Conservation (phyloP, 2,329 filamentous ascomycete species). For the Pseudogymnoascus sp. region DNA sequence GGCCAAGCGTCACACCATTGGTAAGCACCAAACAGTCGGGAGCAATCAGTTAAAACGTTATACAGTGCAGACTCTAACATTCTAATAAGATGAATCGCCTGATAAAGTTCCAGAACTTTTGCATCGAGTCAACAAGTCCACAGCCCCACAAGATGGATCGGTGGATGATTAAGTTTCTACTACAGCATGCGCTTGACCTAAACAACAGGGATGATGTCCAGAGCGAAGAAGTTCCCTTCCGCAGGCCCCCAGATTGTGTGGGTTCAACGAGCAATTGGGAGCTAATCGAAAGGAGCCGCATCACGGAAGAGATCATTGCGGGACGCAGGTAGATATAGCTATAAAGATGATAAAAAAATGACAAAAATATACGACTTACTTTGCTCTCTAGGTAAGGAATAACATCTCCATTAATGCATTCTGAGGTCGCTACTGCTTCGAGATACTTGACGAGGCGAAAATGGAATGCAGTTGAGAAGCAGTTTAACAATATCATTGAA, state of each 20-base stretch:
- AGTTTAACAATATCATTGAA: no score
- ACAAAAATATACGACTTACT: no score
- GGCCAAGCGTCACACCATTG: neutral
- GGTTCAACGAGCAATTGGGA: neutral
- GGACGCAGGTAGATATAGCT: neutral
- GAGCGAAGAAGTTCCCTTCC: neutral
- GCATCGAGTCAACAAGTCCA: slow-evolving; percentile 22
- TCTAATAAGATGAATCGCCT: slow-evolving; percentile 26
- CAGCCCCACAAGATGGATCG: slow-evolving; percentile 27
- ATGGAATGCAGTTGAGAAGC: no score
- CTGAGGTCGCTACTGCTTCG: no score
- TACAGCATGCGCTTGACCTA: slow-evolving; percentile 29
- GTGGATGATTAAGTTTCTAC: slow-evolving; percentile 28
- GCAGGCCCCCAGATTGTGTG: neutral
- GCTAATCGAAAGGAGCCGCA: neutral
- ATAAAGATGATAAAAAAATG: no score
- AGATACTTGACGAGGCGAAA: no score
- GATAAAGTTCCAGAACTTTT: slow-evolving; percentile 28
- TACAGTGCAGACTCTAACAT: neutral
- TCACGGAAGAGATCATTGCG: neutral
- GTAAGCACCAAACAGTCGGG: neutral
- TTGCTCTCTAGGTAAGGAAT: no score
- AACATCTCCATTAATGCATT: no score
- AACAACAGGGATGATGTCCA: slow-evolving; percentile 12
- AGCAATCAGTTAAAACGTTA: neutral